Conservation (phyloP, 176 grass and related monocot genomes). For the Dactylis glomerata region DNA sequence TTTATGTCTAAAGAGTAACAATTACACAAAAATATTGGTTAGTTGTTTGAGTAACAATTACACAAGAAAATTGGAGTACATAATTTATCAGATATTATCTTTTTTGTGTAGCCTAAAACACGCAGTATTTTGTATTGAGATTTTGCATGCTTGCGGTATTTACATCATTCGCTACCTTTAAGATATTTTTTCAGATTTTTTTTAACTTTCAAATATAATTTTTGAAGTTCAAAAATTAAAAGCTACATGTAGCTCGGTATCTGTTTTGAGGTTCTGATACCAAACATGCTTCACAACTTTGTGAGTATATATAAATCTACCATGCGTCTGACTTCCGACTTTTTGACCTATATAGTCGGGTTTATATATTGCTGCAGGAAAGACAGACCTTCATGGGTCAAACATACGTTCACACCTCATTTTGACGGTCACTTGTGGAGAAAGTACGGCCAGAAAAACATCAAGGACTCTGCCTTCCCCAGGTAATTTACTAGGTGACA, state of each 20-base stretch:
- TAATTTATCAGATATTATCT: no score
- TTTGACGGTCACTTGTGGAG: slow-evolving; percentile 65
- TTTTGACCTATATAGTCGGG: neutral
- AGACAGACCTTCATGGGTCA: slow-evolving; percentile 46
- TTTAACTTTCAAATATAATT: no score
- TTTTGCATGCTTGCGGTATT: no score
- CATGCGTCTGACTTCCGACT: neutral
- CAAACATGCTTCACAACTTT: neutral
- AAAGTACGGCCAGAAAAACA: slow-evolving; percentile 74
- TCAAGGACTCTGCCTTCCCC: slow-evolving; percentile 49
- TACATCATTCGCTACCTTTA: no score
- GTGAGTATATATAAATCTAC: neutral
- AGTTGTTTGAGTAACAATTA: neutral
- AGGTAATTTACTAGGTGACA: slow-evolving; percentile 33
- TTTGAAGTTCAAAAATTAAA: no score
- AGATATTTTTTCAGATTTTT: no score
- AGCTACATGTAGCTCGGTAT: no score
- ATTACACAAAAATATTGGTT: neutral
- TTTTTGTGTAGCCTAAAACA: no score
- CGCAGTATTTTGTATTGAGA: no score
- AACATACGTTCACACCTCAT: slow-evolving; percentile 48
- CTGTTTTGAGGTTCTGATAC: no score
- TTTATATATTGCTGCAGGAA: slow-evolving; percentile 21
- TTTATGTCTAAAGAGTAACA: neutral
- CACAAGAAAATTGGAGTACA: no score